phyloP scores from a whole-genome alignment of 345 rosid genomes.

The Syzygium aromaticum region DNA sequence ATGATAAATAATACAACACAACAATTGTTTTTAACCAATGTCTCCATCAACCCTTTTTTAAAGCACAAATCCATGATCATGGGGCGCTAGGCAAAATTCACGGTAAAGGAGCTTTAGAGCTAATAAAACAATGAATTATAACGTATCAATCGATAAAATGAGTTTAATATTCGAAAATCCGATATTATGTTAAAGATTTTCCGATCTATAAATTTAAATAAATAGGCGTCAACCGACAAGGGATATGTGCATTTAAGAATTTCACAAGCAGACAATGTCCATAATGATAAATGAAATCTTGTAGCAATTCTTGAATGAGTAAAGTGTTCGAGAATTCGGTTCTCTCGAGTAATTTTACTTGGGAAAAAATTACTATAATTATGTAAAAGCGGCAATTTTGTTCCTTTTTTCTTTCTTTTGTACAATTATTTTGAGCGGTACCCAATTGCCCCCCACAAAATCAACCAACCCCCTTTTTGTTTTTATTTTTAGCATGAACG shows the following conservation, averaged over 20 bases:
- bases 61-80: background rate
- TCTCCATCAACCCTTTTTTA: background rate
- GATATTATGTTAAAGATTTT: too few species aligned
- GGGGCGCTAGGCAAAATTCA: background rate
- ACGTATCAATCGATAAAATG: background rate
- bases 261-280: too few species aligned
- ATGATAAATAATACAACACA: fast-evolving
- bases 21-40: background rate
- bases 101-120: background rate
- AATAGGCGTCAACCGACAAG: background rate
- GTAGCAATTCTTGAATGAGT: background rate
- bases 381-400: background rate
- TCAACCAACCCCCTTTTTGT: background rate
- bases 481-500: too few species aligned
- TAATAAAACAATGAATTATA: background rate
- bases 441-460: background rate
- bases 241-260: too few species aligned
- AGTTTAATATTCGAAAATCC: fast-evolving
- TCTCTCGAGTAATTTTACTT: background rate
- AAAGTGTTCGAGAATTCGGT: background rate
- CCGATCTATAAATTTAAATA: background rate
- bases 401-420: background rate
- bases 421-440: background rate
- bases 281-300: background rate
- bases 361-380: background rate